These are phyloP conservation scores for Nemania sp. DNA, from an alignment of 2,329 filamentous ascomycete genomes.

Conservation along the genomic window DNA sequence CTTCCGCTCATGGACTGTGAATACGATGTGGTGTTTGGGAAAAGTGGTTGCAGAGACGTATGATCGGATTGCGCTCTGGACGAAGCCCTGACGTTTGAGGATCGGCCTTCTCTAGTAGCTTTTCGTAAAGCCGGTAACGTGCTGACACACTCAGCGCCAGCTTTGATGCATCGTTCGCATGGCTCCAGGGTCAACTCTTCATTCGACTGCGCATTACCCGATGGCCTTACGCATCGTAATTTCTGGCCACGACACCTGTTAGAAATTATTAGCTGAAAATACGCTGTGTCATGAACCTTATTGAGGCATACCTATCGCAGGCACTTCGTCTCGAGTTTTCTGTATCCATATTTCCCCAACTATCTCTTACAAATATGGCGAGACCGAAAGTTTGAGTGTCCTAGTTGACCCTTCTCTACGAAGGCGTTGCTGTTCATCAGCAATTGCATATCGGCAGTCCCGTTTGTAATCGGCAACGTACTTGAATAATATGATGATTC, in stretches of 20 bases:
- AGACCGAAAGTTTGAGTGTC: no score
- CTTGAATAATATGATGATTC: no score
- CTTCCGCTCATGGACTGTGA: background rate
- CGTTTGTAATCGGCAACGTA: no score
- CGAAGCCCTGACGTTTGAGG: background rate
- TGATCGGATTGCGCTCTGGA: background rate
- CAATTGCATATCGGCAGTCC: no score
- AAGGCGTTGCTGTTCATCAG: no score
- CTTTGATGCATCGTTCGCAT: constrained; percentile 1
- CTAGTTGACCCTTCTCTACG: no score
- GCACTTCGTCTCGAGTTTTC: background rate
- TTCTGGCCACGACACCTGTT: constrained; percentile 1
- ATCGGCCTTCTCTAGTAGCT: background rate
- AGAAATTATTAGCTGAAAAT: background rate
- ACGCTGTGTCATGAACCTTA: background rate
- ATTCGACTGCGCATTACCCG: background rate
- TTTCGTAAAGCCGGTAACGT: background rate
- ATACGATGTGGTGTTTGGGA: background rate
- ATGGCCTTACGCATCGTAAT: constrained; percentile 1
- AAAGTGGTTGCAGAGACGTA: background rate
- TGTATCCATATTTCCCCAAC: constrained; percentile 4
- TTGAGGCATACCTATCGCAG: background rate
- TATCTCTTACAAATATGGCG: no score
- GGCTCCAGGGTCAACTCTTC: background rate
- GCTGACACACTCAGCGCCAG: background rate